These are phyloP conservation scores for Suhomyces yuchorum DNA, from an alignment of 1,139 yeast species.

Conservation along the genomic window DNA sequence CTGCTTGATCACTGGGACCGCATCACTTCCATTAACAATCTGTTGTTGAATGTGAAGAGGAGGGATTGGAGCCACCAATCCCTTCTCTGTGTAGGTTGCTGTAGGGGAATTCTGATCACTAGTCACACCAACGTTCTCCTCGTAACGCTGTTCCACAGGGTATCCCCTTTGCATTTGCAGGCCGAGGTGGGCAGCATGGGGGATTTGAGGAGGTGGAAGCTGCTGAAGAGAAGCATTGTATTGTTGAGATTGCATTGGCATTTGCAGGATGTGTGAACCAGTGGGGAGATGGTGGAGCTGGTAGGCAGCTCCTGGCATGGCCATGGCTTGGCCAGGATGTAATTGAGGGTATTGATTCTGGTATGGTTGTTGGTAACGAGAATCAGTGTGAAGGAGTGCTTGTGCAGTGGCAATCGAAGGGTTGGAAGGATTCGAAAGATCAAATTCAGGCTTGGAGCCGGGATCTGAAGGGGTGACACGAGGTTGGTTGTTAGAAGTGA, in stretches of 20 bases:
- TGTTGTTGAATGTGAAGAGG: conserved; percentile 52
- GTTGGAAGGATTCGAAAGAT: conserved; percentile 23
- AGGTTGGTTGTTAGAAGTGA: conserved; percentile 9
- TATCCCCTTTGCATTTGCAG: conserved; percentile 7
- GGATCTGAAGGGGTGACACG: conserved; percentile 7
- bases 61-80: conserved; percentile 46
- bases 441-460: conserved; percentile 15
- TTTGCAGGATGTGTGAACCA: conserved; percentile 14
- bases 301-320: conserved; percentile 15
- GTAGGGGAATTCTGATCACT: conserved; percentile 12
- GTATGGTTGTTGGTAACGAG: conserved; percentile 15
- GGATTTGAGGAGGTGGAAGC: conserved; percentile 9
- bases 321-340: conserved; percentile 14
- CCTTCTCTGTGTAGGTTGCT: conserved; percentile 21
- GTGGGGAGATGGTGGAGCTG: conserved; percentile 13
- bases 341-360: conserved; percentile 17
- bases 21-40: conserved; percentile 26
- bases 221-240: conserved; percentile 7
- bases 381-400: conserved; percentile 18
- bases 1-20: conserved; percentile 13
- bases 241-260: conserved; percentile 12
- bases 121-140: conserved; percentile 2
- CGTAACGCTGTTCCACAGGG: conserved; percentile 9
- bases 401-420: conserved; percentile 25
- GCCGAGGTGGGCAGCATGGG: conserved; percentile 6